phyloP scores from a whole-genome alignment of 768 basidiomycete species.

The Tulasnella sp. region DNA sequence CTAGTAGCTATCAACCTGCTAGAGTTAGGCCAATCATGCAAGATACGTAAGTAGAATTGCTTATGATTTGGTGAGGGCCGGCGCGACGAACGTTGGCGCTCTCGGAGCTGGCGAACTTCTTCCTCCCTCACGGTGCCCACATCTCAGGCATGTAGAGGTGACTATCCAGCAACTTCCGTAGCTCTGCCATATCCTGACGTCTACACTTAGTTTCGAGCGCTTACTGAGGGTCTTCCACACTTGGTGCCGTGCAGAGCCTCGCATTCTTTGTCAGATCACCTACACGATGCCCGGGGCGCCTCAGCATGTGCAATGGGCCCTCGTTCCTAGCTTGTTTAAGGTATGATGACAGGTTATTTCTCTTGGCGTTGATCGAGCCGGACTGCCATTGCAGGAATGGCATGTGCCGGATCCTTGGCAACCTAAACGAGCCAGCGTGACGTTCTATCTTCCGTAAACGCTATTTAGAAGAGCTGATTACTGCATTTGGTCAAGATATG shows the following conservation, averaged over 20 bases:
- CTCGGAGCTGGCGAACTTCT: slow-evolving; percentile 87
- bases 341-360: background rate
- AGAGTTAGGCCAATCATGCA: slow-evolving; percentile 69
- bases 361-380: background rate
- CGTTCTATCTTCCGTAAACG: background rate
- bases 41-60: slow-evolving; percentile 35
- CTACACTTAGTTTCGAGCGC: no score
- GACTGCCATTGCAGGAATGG: background rate
- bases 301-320: background rate
- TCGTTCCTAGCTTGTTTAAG: background rate
- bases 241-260: background rate
- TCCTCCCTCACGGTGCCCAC: slow-evolving; percentile 52
- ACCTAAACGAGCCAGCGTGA: background rate
- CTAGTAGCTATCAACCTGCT: slow-evolving; percentile 85
- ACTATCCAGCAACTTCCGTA: no score
- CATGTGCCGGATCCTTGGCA: background rate
- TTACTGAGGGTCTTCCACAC: no score
- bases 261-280: background rate
- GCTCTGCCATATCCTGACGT: no score
- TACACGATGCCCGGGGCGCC: background rate
- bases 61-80: background rate
- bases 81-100: slow-evolving; percentile 66
- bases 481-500: background rate
- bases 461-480: background rate
- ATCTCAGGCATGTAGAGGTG: no score